Conservation (phyloP, 768 basidiomycete genomes). For the Rhodotorula toruloides region DNA sequence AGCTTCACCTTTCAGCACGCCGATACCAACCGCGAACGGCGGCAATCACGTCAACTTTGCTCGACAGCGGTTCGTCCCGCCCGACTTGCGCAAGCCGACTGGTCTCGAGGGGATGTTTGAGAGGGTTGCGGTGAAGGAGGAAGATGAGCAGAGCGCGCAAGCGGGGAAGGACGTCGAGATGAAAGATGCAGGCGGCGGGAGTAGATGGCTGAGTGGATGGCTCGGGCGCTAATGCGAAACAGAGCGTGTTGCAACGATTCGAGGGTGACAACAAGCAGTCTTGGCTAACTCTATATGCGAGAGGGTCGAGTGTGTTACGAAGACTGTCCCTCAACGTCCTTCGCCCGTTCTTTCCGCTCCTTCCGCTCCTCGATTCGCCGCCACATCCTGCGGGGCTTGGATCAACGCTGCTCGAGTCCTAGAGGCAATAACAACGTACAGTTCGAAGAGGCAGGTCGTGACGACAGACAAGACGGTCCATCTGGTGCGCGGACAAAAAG, state of each 20-base stretch:
- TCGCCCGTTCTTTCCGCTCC: constrained; percentile 6
- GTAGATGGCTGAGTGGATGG: not conserved
- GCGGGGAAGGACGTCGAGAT: constrained; percentile 6
- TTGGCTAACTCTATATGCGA: not conserved
- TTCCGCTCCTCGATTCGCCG: not conserved
- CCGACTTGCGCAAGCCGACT: constrained; percentile 20
- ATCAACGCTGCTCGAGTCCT: too few relatives aligned
- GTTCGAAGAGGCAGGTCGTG: not conserved
- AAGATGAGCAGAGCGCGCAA: not conserved
- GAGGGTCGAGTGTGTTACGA: not conserved
- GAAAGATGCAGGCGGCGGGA: not conserved
- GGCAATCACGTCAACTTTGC: constrained; percentile 1
- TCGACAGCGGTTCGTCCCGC: constrained; percentile 20
- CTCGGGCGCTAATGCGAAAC: too few relatives aligned
- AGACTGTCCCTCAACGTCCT: not conserved
- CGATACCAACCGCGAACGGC: too few relatives aligned
- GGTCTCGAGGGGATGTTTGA: constrained; percentile 32
- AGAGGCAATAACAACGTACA: not conserved
- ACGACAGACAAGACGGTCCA: constrained; percentile 6
- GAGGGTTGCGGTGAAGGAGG: not conserved
- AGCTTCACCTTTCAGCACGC: not conserved
- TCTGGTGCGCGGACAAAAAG: not conserved
- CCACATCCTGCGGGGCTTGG: too few relatives aligned
- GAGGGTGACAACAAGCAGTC: not conserved
- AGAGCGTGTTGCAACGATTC: not conserved